Base-by-base conservation (phyloP, 768 basidiomycete species). In the Termitomyces sp. region DNA sequence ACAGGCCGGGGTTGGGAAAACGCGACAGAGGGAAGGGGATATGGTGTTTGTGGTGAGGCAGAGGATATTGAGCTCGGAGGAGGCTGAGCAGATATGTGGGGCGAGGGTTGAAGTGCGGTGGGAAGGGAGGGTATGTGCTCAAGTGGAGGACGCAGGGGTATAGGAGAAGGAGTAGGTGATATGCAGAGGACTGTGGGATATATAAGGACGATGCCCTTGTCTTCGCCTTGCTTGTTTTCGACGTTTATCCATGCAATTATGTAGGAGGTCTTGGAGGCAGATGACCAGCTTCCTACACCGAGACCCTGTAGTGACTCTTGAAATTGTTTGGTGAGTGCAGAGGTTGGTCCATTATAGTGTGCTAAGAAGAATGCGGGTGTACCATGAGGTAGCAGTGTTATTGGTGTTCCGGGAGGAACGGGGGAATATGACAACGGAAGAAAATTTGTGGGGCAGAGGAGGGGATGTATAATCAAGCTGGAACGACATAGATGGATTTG, bases 211-310 rank as follows among this genome's bases (percentile, higher is more conserved):
- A 89, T 72, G 0, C 90, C 90, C 63, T 90, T 91, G 61, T 90
- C 88, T 67, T 92, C 90, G 32, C 87, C 88, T 61, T 87, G 88
- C 60, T 80, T 85, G 64, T 89, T 89, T 68, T 90, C 82, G 20
- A 92, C 86, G 32, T 78, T 79, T 37, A 91, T 76, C 85, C 86
- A 92, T 4, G 81, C 87, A 53, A 92, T 83, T 46, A 90, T 69
- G 67, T 83, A 65, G 39, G 49, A 50, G 32, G 59, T 48, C 22
- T 46, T 51, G 41, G 53, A 54, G 39, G 60, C 18, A n/a, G 56
- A 36, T 5, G 56, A 20, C 48, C 46, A 43, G 44, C 9, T 47
- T 22, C 37, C 41, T 24, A 78, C 80, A 20, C 89, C 90, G 12
- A 85, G 74, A 2, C 90, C 89, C 13, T 71, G 61, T 2, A 92